Evolutionary conservation across 2,329 filamentous ascomycete genomes (phyloP).

Genomic region (Aspergillus japonicus): DNA sequence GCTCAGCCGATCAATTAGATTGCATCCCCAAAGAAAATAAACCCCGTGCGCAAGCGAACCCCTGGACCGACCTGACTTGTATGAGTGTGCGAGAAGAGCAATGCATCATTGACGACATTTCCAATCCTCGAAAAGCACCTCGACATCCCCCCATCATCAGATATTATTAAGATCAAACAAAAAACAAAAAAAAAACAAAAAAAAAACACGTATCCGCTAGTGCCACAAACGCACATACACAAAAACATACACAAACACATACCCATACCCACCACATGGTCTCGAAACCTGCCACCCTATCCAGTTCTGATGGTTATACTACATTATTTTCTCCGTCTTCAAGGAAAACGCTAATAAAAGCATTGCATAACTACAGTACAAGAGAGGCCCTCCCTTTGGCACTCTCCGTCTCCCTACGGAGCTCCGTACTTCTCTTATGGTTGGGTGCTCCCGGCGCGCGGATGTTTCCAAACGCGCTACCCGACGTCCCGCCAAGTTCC

Average conservation of each 20-base stretch:
- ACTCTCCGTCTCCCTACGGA: background rate
- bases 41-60: constrained; percentile 3
- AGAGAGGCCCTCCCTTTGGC: no score
- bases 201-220: no score
- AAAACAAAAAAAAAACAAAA: no score
- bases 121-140: background rate
- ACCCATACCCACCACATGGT: no score
- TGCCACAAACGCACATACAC: no score
- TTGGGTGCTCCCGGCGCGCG: background rate
- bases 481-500: background rate
- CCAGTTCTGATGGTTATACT: no score
- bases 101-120: background rate
- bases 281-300: no score
- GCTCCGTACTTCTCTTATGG: background rate
- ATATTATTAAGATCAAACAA: no score
- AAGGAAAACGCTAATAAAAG: no score
- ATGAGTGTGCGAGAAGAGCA: background rate
- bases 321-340: no score
- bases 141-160: background rate
- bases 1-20: background rate
- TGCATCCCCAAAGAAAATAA: background rate
- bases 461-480: background rate
- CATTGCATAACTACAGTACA: no score
- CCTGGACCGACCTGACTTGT: background rate
- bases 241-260: no score